phyloP scores from a whole-genome alignment of 495 filamentous ascomycete species.

The Aspergillus sclerotioniger region DNA sequence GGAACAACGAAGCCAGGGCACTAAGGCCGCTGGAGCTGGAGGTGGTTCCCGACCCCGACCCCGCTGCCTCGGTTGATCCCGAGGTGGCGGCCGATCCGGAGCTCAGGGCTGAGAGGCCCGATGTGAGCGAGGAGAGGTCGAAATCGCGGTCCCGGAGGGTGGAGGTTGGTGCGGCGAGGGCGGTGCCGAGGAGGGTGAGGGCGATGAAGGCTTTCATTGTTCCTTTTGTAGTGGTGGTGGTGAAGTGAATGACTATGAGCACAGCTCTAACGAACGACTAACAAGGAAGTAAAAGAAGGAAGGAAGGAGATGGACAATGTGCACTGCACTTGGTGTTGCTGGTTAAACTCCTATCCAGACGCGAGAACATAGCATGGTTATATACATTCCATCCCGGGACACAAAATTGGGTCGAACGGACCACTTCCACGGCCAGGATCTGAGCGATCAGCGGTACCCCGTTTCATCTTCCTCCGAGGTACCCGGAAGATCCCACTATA shows the following conservation, averaged over 20 bases:
- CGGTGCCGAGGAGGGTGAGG: slow-evolving; percentile 23
- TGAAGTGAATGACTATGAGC: not conserved
- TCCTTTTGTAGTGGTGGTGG: not conserved
- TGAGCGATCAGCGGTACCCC: not conserved
- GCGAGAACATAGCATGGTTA: not conserved
- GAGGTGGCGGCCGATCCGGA: not conserved
- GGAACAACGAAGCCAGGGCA: slow-evolving; percentile 14
- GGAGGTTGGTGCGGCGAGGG: slow-evolving; percentile 27
- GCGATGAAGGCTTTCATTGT: slow-evolving; percentile 27
- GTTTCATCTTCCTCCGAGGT: slow-evolving; percentile 2
- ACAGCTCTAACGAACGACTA: not conserved
- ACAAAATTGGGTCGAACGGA: too few relatives aligned
- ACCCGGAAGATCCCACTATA: not conserved
- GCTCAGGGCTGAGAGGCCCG: not conserved
- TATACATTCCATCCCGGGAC: not conserved
- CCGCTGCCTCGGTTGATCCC: not conserved
- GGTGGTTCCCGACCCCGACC: slow-evolving; percentile 11
- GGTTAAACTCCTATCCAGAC: too few relatives aligned
- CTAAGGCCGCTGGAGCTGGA: slow-evolving; percentile 18
- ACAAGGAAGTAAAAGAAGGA: not conserved
- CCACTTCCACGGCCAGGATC: too few relatives aligned
- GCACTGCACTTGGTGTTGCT: too few relatives aligned
- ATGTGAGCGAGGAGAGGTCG: slow-evolving; percentile 5
- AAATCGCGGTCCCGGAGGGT: slow-evolving; percentile 25
- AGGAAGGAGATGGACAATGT: not conserved